Evolutionary conservation across 257 asterid species (phyloP).

Genomic region (Solanum etuberosum): DNA sequence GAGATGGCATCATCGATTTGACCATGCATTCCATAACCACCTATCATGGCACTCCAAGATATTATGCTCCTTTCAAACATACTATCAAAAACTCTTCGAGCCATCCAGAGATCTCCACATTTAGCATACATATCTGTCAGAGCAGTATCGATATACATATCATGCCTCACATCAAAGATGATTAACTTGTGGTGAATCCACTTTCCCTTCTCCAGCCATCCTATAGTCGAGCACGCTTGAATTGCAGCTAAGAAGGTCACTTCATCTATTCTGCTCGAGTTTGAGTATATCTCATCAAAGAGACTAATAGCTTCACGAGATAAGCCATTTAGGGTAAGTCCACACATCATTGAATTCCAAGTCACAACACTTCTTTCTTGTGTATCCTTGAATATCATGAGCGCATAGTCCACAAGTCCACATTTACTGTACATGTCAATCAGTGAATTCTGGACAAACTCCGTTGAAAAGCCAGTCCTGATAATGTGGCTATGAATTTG

Average conservation of each 20-base stretch:
- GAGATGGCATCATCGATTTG: conserved; percentile 37
- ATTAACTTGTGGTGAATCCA: conserved; percentile 75
- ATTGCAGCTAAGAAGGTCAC: conserved; percentile 62
- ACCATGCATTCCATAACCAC: conserved; percentile 80
- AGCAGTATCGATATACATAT: conserved; percentile 55
- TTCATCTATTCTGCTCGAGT: conserved; percentile 42
- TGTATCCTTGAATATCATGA: conserved; percentile 26
- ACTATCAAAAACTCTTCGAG: conserved; percentile 45
- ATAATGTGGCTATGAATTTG: conserved; percentile 58
- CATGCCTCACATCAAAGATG: conserved; percentile 34
- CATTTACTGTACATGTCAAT: conserved; percentile 76
- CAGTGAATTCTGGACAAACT: conserved; percentile 65
- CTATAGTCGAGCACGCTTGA: conserved; percentile 75
- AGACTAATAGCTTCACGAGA: conserved; percentile 46
- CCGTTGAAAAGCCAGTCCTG: conserved; percentile 39
- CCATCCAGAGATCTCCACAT: conserved; percentile 66
- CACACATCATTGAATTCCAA: conserved; percentile 84
- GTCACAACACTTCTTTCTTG: conserved; percentile 35
- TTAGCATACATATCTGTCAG: conserved; percentile 70
- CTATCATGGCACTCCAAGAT: conserved; percentile 83
- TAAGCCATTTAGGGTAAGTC: conserved; percentile 60
- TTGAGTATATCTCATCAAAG: conserved; percentile 41
- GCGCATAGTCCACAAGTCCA: conserved; percentile 43
- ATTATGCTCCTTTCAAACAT: conserved; percentile 43
- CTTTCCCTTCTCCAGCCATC: conserved; percentile 56